Evolutionary conservation across 495 filamentous ascomycete genomes (phyloP), one percentile per base, ranked within the genome.

Genomic region (Penicillium crystallinum): DNA sequence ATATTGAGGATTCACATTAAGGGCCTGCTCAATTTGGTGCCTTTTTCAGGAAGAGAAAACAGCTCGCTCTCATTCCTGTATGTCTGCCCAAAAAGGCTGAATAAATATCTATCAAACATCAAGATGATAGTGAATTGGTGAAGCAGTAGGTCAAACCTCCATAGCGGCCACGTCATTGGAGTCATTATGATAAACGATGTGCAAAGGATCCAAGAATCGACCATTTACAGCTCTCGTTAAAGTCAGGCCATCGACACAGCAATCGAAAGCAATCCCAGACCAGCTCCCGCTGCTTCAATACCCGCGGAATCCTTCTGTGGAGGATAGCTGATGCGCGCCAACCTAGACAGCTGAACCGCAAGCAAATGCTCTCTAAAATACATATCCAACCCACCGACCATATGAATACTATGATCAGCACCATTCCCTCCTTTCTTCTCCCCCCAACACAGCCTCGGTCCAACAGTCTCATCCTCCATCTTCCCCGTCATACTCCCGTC

Each of bases 391-490:
- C 54, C 50, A 12, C 37, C 46, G 2, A 51, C 46, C 54, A 61
- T 61, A 30, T 57, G 46, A 19, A 61, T 52, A 6, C 54, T 50
- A 11, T 57, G 58, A 34, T 36, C 42, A 34, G 50, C 54, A 2
- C 58, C 54, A 15, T 54, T 48, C 0, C 46, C 54, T 3, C 58
- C 54, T 4, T 48, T 48, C 49, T 54, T 61, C 40, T 61, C 54
- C 4, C 57, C 58, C 58, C 58, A 61, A 22, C 54, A 61, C 11
- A 57, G 42, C 38, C 40, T 46, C 10, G 53, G 46, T 14, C 58
- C 58, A 40, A 57, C 49, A 29, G 42, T 57, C 46, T 61, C 58
- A 29, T 86, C 58, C 9, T 57, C 54, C 46, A 54, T 54, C 50
- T 61, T 61, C 8, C 58, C 54, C 4, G 58, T 57, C 19, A 22